Evolutionary conservation across 1,284 basidiomycete genomes (phyloP).

Genomic region (Wallemia mellicola): DNA sequence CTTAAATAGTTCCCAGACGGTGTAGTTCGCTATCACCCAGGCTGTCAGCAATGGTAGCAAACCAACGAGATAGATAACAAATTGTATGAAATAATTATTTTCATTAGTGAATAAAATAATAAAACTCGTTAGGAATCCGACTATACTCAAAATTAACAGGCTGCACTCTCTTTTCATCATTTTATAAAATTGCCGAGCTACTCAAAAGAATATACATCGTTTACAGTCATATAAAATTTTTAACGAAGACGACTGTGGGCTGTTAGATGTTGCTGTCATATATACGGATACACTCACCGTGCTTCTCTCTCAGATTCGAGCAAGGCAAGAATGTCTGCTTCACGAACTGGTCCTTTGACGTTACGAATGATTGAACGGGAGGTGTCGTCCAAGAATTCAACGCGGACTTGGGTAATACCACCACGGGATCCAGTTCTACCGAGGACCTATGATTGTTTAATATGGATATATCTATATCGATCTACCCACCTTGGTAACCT

Average conservation of each 20-base stretch:
- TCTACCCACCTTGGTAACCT: conserved; percentile 55
- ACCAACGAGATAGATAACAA: not conserved
- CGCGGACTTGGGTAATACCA: conserved; percentile 97
- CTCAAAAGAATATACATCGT: not conserved
- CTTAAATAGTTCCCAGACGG: not conserved
- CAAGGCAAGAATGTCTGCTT: conserved; percentile 88
- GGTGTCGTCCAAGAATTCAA: conserved; percentile 97
- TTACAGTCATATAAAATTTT: not conserved
- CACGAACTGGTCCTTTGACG: conserved; percentile 91
- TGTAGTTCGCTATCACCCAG: not conserved
- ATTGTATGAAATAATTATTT: not conserved
- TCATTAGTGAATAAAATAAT: not conserved
- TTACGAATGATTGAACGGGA: conserved; percentile 92
- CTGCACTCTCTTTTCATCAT: not conserved
- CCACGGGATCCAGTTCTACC: conserved; percentile 97
- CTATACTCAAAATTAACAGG: not conserved
- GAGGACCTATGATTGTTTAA: conserved; percentile 33
- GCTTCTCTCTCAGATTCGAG: conserved; percentile 99
- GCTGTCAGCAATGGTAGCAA: not conserved
- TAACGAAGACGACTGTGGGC: not conserved
- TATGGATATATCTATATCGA: not conserved
- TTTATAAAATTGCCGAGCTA: too few species aligned
- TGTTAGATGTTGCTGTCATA: not conserved
- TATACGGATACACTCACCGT: conserved; percentile 37
- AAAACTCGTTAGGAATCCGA: not conserved